Percentiles rank a stretch among this genome's conserved stretches.
Evolutionary conservation across 2,329 filamentous ascomycete species (phyloP).

Genomic region (Periconia macrospinosa): DNA sequence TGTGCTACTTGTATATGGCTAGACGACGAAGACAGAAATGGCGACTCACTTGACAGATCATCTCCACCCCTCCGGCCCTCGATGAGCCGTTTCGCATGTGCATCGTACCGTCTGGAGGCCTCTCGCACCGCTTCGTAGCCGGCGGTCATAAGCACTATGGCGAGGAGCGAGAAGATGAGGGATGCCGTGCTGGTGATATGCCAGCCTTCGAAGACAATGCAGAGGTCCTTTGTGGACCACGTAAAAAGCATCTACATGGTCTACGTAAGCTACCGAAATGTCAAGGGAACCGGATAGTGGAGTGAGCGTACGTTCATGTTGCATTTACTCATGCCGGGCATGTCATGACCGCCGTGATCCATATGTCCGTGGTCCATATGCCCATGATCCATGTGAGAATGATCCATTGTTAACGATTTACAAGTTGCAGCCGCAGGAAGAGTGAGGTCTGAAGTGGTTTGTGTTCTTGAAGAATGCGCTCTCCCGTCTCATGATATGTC

Average conservation of each 20-base stretch:
- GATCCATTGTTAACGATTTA: constrained; percentile 19
- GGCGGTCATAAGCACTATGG: constrained; percentile 80
- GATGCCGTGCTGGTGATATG: constrained; percentile 74
- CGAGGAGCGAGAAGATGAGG: constrained; percentile 79
- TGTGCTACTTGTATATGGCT: not conserved
- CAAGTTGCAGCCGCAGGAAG: not conserved
- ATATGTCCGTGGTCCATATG: constrained; percentile 47
- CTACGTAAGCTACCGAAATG: constrained; percentile 1
- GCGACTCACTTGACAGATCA: constrained; percentile 36
- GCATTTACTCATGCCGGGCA: constrained; percentile 63
- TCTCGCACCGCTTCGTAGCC: constrained; percentile 90
- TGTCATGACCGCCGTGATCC: constrained; percentile 60
- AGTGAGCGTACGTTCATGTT: constrained; percentile 78
- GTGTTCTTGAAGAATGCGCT: not conserved
- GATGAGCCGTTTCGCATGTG: constrained; percentile 24
- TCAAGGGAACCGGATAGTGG: not conserved
- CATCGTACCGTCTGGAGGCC: constrained; percentile 75
- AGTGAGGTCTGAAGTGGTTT: constrained; percentile 1
- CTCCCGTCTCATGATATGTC: constrained; percentile 5
- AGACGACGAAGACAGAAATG: constrained; percentile 9
- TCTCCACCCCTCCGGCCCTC: constrained; percentile 31
- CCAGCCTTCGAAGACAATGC: constrained; percentile 94
- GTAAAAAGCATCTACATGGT: constrained; percentile 87
- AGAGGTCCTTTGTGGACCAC: constrained; percentile 90
- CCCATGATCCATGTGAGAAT: constrained; percentile 30